Evolutionary conservation across 2,329 filamentous ascomycete species (phyloP).

Genomic region (Pseudogymnoascus verrucosus): DNA sequence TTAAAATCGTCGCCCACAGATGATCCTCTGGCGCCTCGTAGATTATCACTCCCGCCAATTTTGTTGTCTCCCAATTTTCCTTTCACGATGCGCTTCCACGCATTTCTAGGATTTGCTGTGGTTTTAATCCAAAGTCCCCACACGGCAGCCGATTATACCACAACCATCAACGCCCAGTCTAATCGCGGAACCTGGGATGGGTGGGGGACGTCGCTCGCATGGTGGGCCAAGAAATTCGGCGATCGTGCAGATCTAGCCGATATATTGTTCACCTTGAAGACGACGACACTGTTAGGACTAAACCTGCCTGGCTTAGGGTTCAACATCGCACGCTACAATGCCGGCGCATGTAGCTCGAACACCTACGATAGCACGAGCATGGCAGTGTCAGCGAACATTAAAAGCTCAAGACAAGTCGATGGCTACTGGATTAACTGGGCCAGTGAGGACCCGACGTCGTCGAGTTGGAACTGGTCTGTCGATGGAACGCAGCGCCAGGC

Average conservation of each 20-base stretch:
- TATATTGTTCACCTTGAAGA: conserved; percentile 33
- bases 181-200: conserved; percentile 37
- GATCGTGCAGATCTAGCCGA: conserved; percentile 34
- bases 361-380: conserved; percentile 29
- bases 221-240: conserved; percentile 37
- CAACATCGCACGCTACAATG: conserved; percentile 38
- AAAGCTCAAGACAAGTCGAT: conserved; percentile 32
- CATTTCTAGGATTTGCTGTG: not conserved
- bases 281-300: conserved; percentile 24
- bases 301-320: conserved; percentile 33
- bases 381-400: conserved; percentile 32
- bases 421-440: conserved; percentile 35
- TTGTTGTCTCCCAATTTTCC: not conserved
- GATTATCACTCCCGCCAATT: not conserved
- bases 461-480: conserved; percentile 34
- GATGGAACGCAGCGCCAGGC: conserved; percentile 34
- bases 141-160: conserved; percentile 25
- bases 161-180: conserved; percentile 26
- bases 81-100: not conserved
- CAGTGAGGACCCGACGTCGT: conserved; percentile 28
- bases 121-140: not conserved
- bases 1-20: not conserved
- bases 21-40: not conserved
- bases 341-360: conserved; percentile 34
- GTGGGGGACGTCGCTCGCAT: conserved; percentile 37